These are phyloP conservation scores for Nevesoporus exiguus DNA, from an alignment of 768 basidiomycete genomes.

Conservation along the genomic window DNA sequence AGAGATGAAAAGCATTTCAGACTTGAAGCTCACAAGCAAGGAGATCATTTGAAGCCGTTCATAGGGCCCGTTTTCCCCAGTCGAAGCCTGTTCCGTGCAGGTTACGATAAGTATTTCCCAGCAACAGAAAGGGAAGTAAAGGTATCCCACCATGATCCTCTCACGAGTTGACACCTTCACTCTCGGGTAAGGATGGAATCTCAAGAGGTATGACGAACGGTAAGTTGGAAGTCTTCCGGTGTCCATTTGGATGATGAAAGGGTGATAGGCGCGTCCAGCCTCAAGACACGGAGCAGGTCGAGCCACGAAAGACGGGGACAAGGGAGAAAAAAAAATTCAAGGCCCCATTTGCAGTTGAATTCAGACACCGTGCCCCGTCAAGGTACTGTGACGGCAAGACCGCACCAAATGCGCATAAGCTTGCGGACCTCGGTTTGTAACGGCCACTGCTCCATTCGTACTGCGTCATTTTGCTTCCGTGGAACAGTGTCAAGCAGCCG, in stretches of 20 bases:
- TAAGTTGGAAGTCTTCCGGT: slow-evolving; percentile 18
- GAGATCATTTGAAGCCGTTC: neutral
- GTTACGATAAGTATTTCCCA: slow-evolving; percentile 9
- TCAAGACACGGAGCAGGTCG: slow-evolving; percentile 4
- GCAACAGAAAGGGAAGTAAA: slow-evolving; percentile 1
- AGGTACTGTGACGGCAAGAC: slow-evolving; percentile 26
- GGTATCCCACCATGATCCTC: slow-evolving; percentile 22
- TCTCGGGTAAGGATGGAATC: slow-evolving; percentile 32
- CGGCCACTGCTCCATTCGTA: slow-evolving; percentile 7
- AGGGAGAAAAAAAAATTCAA: neutral
- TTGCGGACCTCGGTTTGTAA: slow-evolving; percentile 18
- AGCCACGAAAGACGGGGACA: neutral
- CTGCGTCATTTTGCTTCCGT: slow-evolving; percentile 19
- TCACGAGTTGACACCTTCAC: slow-evolving; percentile 20
- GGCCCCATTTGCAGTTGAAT: slow-evolving; percentile 16
- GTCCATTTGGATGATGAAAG: slow-evolving; percentile 16
- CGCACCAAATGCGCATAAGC: slow-evolving; percentile 23
- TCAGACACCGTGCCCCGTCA: slow-evolving; percentile 22
- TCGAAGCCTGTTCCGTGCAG: slow-evolving; percentile 9
- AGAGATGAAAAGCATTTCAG: neutral
- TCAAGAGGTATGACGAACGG: slow-evolving; percentile 27
- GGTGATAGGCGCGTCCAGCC: neutral
- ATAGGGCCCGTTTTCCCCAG: neutral
- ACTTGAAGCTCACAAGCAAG: neutral
- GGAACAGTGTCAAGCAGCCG: neutral